Conservation (phyloP, 2,329 filamentous ascomycete species). For the Alternaria arborescens region DNA sequence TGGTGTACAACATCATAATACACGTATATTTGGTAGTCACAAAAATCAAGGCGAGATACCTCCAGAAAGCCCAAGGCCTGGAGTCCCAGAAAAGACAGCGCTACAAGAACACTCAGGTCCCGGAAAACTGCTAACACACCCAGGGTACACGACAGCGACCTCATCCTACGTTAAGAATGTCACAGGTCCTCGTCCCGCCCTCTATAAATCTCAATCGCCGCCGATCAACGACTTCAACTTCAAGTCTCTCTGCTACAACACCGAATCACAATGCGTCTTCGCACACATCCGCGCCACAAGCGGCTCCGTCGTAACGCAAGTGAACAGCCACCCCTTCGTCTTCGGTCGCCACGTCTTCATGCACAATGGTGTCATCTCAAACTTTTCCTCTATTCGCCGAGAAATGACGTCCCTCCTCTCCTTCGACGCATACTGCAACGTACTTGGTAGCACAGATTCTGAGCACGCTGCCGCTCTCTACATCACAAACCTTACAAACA, state of each 20-base stretch:
- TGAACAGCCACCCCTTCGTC: conserved; percentile 65
- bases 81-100: not conserved
- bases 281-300: conserved; percentile 63
- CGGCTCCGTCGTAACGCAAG: conserved; percentile 57
- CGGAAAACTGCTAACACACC: conserved; percentile 5
- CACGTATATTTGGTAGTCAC: too few species aligned
- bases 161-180: conserved; percentile 51
- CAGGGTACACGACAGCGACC: conserved; percentile 58
- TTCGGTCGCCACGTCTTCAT: conserved; percentile 64
- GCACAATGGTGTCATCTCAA: conserved; percentile 63
- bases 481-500: conserved; percentile 57
- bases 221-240: conserved; percentile 65
- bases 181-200: conserved; percentile 55
- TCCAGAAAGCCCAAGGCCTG: not conserved
- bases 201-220: conserved; percentile 63
- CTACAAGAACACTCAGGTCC: not conserved
- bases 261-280: conserved; percentile 59
- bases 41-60: not conserved
- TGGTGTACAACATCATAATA: too few species aligned
- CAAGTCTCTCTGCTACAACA: conserved; percentile 61
- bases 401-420: conserved; percentile 57
- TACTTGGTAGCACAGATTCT: conserved; percentile 62
- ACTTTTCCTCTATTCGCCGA: conserved; percentile 58
- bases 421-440: conserved; percentile 58
- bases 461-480: conserved; percentile 62